Conservation (phyloP, 768 basidiomycete genomes). For the Tubosaeta sp. region DNA sequence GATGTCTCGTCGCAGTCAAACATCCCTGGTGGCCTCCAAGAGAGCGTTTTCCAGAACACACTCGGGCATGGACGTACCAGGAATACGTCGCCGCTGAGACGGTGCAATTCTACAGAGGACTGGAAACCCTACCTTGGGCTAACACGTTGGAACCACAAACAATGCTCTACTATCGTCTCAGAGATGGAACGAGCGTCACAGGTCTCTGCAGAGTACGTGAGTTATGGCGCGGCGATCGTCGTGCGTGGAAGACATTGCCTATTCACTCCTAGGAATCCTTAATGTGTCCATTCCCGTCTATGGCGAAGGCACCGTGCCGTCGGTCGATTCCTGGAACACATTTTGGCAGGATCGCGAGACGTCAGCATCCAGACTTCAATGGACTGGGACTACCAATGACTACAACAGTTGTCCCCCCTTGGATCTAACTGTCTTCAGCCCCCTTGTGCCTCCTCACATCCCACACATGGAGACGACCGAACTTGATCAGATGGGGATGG, state of each 20-base stretch:
- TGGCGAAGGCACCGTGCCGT: constrained; percentile 11
- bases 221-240: constrained; percentile 8
- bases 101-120: constrained; percentile 7
- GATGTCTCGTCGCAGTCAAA: neutral
- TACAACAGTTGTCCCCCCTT: constrained; percentile 4
- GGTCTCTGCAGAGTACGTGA: neutral
- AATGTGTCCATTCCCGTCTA: constrained; percentile 5
- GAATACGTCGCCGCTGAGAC: constrained; percentile 6
- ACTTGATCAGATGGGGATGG: neutral
- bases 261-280: constrained; percentile 15
- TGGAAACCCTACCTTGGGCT: constrained; percentile 7
- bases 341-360: constrained; percentile 8
- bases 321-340: constrained; percentile 12
- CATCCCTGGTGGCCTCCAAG: neutral
- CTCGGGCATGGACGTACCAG: constrained; percentile 1
- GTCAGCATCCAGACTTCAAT: too few relatives aligned
- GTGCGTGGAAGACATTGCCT: constrained; percentile 6
- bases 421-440: constrained; percentile 2
- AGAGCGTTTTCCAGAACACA: constrained; percentile 12
- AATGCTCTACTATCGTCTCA: neutral
- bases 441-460: constrained; percentile 1
- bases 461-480: neutral
- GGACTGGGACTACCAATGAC: constrained; percentile 6
- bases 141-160: neutral
- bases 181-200: neutral